Percentiles rank a stretch among this genome's conserved stretches.
These are phyloP conservation scores for Bipolaris bicolor DNA, from an alignment of 2,329 filamentous ascomycete genomes.

Conservation along the genomic window DNA sequence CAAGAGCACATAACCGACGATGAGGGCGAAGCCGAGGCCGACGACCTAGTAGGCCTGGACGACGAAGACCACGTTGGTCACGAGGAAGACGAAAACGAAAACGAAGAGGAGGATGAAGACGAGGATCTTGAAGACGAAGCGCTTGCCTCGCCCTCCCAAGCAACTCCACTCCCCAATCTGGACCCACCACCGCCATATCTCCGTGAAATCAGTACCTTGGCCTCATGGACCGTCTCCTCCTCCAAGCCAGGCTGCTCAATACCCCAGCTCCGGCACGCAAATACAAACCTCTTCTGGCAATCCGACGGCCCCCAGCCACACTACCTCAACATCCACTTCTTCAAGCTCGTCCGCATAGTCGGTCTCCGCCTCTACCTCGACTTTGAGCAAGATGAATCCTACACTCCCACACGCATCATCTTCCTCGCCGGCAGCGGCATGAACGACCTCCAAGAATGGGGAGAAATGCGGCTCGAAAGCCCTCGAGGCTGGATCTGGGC, in stretches of 20 bases:
- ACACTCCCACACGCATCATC: conserved; percentile 91
- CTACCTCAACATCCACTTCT: conserved; percentile 82
- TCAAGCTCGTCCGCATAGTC: conserved; percentile 79
- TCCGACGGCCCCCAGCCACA: conserved; percentile 87
- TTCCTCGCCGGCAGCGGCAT: conserved; percentile 89
- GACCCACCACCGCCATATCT: conserved; percentile 56
- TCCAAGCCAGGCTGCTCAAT: conserved; percentile 82
- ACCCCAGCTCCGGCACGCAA: conserved; percentile 75
- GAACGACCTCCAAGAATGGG: conserved; percentile 89
- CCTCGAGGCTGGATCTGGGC: conserved; percentile 93
- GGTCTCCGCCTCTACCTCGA: conserved; percentile 85
- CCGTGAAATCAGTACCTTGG: conserved; percentile 84
- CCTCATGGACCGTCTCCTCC: conserved; percentile 81
- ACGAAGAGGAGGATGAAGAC: conserved; percentile 49
- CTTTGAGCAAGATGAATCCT: conserved; percentile 91
- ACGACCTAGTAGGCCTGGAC: conserved; percentile 49
- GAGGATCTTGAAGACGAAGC: conserved; percentile 51
- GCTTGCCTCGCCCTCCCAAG: conserved; percentile 26
- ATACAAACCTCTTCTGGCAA: conserved; percentile 79
- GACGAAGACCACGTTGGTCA: conserved; percentile 27
- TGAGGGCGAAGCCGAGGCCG: conserved; percentile 50
- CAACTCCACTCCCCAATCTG: conserved; percentile 22
- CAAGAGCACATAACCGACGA: conserved; percentile 19
- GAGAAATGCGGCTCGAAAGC: conserved; percentile 75
- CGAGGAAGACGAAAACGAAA: conserved; percentile 27